Evolutionary conservation across 371 early-diverging fungal species (phyloP).

Genomic region (Capillidium rhysosporum): DNA sequence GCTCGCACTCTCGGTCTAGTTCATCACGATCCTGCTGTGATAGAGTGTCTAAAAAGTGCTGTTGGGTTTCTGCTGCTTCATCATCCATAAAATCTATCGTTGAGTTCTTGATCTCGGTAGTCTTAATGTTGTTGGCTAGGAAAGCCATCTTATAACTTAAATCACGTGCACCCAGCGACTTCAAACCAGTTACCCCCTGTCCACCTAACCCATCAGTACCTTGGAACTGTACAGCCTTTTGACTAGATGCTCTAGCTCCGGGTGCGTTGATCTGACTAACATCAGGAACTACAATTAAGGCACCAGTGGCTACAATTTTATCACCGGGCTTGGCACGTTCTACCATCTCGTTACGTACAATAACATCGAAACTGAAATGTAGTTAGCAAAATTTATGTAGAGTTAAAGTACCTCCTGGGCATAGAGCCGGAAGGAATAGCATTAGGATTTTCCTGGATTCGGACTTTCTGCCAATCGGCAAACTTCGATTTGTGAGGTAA

Average conservation of each 20-base stretch:
- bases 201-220: constrained; percentile 38
- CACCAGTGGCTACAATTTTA: constrained; percentile 80
- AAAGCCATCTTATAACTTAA: constrained; percentile 81
- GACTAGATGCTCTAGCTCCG: constrained; percentile 35
- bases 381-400: constrained; percentile 2
- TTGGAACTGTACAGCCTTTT: constrained; percentile 32
- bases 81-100: constrained; percentile 24
- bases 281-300: constrained; percentile 89
- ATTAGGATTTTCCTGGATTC: constrained; percentile 94
- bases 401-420: constrained; percentile 75
- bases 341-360: constrained; percentile 88
- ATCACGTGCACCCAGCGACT: constrained; percentile 78
- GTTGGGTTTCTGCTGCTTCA: constrained; percentile 29
- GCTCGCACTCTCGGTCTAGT: constrained; percentile 44
- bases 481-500: constrained; percentile 76
- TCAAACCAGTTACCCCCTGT: constrained; percentile 73
- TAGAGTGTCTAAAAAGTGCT: constrained; percentile 34
- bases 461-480: constrained; percentile 95
- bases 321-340: constrained; percentile 98
- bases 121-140: constrained; percentile 64
- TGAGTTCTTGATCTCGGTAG: constrained; percentile 28
- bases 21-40: constrained; percentile 56
- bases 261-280: constrained; percentile 57
- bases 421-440: constrained; percentile 97
- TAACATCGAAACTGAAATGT: constrained; percentile 70